These are phyloP conservation scores for Cladobotryum mycophilum DNA, from an alignment of 2,329 filamentous ascomycete species.

Conservation along the genomic window DNA sequence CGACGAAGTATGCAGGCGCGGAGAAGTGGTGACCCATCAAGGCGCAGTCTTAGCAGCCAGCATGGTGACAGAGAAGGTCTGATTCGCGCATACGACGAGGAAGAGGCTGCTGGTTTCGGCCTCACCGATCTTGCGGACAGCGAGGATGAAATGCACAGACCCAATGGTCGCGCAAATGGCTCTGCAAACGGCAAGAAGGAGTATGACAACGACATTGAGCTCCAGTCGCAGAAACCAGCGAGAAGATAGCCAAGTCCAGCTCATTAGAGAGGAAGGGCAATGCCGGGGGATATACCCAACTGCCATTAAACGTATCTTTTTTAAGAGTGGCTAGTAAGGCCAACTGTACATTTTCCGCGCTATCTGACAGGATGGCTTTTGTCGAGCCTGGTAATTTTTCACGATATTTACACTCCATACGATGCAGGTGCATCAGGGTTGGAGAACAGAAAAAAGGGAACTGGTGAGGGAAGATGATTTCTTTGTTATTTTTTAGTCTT, in stretches of 20 bases:
- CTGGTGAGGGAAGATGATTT: not conserved
- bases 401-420: not conserved
- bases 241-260: constrained; percentile 20
- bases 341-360: constrained; percentile 10
- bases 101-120: constrained; percentile 66
- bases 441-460: constrained; percentile 10
- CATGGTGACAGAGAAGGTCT: constrained; percentile 71
- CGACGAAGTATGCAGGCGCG: constrained; percentile 88
- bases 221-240: constrained; percentile 41
- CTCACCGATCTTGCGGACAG: constrained; percentile 73
- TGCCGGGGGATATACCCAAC: constrained; percentile 10
- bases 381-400: not conserved
- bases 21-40: constrained; percentile 60
- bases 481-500: not conserved
- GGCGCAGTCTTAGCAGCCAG: constrained; percentile 58
- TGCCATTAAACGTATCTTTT: constrained; percentile 6
- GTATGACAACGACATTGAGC: constrained; percentile 40
- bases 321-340: constrained; percentile 1
- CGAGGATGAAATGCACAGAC: constrained; percentile 49
- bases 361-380: constrained; percentile 2
- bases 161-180: constrained; percentile 26
- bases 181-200: constrained; percentile 37
- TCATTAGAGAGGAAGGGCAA: not conserved
- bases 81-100: constrained; percentile 84
- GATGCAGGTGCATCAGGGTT: constrained; percentile 1